Evolutionary conservation across 2,329 filamentous ascomycete species (phyloP), one percentile per base, ranked within the genome.

Genomic region (Nectriaceae sp.): DNA sequence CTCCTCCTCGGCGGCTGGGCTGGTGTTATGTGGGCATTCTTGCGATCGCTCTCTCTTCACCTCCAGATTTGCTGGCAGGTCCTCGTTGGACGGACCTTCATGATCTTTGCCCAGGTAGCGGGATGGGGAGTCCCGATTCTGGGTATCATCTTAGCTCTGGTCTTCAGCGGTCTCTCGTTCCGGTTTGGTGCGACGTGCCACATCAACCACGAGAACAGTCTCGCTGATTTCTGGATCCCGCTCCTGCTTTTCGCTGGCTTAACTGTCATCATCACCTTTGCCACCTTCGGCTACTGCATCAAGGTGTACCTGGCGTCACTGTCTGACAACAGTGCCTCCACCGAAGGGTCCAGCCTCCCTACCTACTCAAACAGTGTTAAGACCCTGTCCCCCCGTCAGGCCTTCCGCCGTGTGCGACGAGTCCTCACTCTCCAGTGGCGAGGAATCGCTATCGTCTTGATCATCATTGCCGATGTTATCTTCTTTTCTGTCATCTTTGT

Each of bases 11-110:
- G 94, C 44, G 94, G 92, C 37, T 89, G 92, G 79, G 81, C 84
- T 22, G 89, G 86, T 39, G 83, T 90, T 24, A 85, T 96, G 69
- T 99, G 94, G 93, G 84, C 92, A 55, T 96, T 97, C 66, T 79
- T 97, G 51, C 85, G 94, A 54, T 89, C 93, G 0, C 73, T 97
- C 26, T 96, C 91, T 4, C 86, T 99, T 61, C 94, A 99, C 70
- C 83, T 99, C 21, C 94, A 97, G 70, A 97, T 99, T 56, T 97
- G 92, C 75, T 99, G 94, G 94, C 91, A 97, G 68, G 80, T 95
- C 26, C 84, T 93, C 6, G 89, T 96, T 4, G 94, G 94, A 33
- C 82, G 85, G 38, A 88, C 81, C 61, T 97, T 97, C 70, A 97
- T 97, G 84, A 90, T 90, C 76, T 81, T 83, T 56, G 85, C 93